Evolutionary conservation across 1,284 basidiomycete genomes (phyloP).

Genomic region (Cryptococcus hybrid): DNA sequence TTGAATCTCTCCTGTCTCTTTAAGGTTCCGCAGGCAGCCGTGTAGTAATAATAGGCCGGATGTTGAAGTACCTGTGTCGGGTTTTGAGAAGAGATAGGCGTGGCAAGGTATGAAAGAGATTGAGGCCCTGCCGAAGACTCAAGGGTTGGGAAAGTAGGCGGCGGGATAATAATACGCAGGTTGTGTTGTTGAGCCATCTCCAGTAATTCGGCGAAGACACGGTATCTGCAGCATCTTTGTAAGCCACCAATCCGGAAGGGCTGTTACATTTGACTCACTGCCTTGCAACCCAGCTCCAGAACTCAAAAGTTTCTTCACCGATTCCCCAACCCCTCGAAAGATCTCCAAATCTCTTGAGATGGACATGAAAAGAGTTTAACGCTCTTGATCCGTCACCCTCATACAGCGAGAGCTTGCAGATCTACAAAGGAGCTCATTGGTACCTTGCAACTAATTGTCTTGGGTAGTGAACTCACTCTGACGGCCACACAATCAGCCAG

Average conservation of each 20-base stretch:
- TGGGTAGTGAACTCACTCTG: conserved; percentile 58
- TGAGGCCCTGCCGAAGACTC: conserved; percentile 16
- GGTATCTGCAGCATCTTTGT: conserved; percentile 58
- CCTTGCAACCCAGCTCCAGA: conserved; percentile 92
- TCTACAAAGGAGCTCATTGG: conserved; percentile 53
- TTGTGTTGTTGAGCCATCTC: conserved; percentile 72
- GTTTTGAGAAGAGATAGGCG: conserved; percentile 37
- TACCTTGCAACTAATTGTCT: not conserved
- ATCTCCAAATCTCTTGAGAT: conserved; percentile 80
- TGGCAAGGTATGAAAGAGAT: conserved; percentile 41
- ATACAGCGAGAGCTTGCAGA: conserved; percentile 85
- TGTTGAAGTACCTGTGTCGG: conserved; percentile 67
- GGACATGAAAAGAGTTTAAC: conserved; percentile 74
- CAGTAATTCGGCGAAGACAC: conserved; percentile 80
- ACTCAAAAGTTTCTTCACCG: conserved; percentile 95
- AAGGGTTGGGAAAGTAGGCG: conserved; percentile 34
- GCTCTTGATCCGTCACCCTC: conserved; percentile 75
- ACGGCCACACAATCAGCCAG: conserved; percentile 86
- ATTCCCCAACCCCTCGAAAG: conserved; percentile 87
- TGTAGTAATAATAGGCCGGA: conserved; percentile 86
- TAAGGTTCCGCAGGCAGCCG: conserved; percentile 79
- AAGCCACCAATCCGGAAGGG: not conserved
- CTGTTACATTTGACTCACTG: conserved; percentile 62
- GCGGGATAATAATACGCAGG: conserved; percentile 59
- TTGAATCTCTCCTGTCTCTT: conserved; percentile 67